Base-by-base conservation (phyloP, 1,284 basidiomycete species). In the Baeospora myosura region DNA sequence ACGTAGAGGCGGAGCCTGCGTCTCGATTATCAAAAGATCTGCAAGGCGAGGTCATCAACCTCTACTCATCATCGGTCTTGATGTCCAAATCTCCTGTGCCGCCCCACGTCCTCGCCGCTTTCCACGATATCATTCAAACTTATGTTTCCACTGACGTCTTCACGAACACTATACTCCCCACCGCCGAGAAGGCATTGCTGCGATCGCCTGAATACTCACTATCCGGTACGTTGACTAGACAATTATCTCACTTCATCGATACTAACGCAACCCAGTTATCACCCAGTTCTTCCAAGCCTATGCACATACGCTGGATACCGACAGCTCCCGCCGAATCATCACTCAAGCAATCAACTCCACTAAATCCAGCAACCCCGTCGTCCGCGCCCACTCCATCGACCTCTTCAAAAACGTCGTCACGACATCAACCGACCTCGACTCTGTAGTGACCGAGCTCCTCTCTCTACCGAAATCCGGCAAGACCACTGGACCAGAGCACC, bases 401-500 rank as follows among this genome's bases (percentile, higher is more conserved):
- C 65, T 95, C 4, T 85, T 91, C 66, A 66, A 68, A 40, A 68
- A 74, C 5, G 52, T 88, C 35, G 54, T 78, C 3, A 54, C 12
- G n/a, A 33, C 38, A 2, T 36, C 18, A 14, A 21, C 38, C 22
- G 51, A 47, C 6, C 50, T 60, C 12, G 49, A 61, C 3, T 55
- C 63, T 11, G 72, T 74, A 3, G 72, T 76, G 2, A 62, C 69
- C 7, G 88, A 93, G 49, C 62, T 93, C 1, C 66, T 92, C 10
- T 64, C 67, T 11, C 70, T 90, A 0, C 85, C 89, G 3, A 83
- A 86, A 55, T 63, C 79, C 0, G 85, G 89, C 23, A 97, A 95
- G 66, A 88, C 89, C 0, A 67, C 81, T 0, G 88, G 88, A 2
- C 74, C 87, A 2, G 92, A 94, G 46, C 90, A 97, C 57, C 81